A percentile compares a stretch with the other conserved stretches of the same genome.
Evolutionary conservation across 1,139 yeast genomes (phyloP).

Genomic region (Pichia sp.): DNA sequence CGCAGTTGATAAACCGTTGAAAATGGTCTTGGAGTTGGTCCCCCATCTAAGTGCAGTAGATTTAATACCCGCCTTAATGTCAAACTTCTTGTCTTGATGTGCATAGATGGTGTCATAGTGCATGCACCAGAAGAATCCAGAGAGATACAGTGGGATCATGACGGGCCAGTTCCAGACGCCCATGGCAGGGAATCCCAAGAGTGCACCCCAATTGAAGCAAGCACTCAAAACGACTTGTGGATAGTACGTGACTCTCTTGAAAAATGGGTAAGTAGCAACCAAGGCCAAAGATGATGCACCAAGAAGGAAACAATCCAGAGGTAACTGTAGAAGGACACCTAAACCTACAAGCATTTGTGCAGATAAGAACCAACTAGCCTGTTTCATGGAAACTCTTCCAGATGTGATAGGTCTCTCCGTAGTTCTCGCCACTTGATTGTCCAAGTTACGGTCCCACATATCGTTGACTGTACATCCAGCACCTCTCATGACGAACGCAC

Average conservation of each 20-base stretch:
- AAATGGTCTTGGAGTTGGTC: conserved; percentile 59
- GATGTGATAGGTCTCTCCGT: conserved; percentile 87
- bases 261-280: conserved; percentile 83
- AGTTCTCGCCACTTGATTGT: conserved; percentile 80
- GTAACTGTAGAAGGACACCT: conserved; percentile 63
- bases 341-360: conserved; percentile 76
- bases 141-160: conserved; percentile 68
- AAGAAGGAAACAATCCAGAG: conserved; percentile 71
- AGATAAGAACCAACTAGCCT: conserved; percentile 69
- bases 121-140: conserved; percentile 90
- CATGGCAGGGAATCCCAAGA: conserved; percentile 94
- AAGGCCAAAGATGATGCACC: conserved; percentile 79
- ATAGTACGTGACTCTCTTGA: conserved; percentile 89
- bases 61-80: conserved; percentile 82
- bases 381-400: conserved; percentile 64
- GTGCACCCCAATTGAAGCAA: conserved; percentile 93
- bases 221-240: conserved; percentile 82
- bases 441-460: conserved; percentile 74
- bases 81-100: conserved; percentile 91
- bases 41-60: conserved; percentile 97
- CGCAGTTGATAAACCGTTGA: conserved; percentile 53
- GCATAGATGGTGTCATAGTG: conserved; percentile 95
- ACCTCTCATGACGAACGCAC: conserved; percentile 90
- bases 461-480: conserved; percentile 98
- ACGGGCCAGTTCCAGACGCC: conserved; percentile 72